Evolutionary conservation across 352 stramenopile species (phyloP).

Genomic region (Phytophthora syringae): DNA sequence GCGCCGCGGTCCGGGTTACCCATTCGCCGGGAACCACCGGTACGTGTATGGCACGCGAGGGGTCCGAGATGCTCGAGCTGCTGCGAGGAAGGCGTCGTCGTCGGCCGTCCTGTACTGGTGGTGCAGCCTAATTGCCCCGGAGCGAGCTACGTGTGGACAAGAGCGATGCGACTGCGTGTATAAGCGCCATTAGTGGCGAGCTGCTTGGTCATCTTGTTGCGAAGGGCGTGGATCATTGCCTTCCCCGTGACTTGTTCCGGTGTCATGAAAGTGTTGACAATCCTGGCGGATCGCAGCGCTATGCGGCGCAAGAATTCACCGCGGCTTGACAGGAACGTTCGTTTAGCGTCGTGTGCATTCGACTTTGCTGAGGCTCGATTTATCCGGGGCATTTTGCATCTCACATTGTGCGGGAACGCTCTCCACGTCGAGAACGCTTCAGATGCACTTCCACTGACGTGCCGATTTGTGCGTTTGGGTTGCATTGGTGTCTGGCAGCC

Average conservation of each 20-base stretch:
- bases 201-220: neutral
- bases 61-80: neutral
- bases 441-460: too few species aligned
- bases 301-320: neutral
- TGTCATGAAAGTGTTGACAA: neutral
- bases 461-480: too few species aligned
- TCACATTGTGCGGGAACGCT: neutral
- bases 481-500: neutral
- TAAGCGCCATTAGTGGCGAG: too few species aligned
- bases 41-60: neutral
- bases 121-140: neutral
- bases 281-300: neutral
- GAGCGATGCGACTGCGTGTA: neutral
- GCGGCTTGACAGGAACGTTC: neutral
- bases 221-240: neutral
- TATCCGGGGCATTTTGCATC: neutral
- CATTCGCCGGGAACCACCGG: too few species aligned
- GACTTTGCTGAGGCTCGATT: neutral
- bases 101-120: neutral
- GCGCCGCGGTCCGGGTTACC: too few species aligned
- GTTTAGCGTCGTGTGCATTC: neutral
- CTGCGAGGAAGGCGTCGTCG: neutral
- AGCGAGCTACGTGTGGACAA: neutral
- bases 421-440: neutral
- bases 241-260: neutral